Evolutionary conservation across 768 basidiomycete genomes (phyloP).

Genomic region (Macrolepiota albuminosa): DNA sequence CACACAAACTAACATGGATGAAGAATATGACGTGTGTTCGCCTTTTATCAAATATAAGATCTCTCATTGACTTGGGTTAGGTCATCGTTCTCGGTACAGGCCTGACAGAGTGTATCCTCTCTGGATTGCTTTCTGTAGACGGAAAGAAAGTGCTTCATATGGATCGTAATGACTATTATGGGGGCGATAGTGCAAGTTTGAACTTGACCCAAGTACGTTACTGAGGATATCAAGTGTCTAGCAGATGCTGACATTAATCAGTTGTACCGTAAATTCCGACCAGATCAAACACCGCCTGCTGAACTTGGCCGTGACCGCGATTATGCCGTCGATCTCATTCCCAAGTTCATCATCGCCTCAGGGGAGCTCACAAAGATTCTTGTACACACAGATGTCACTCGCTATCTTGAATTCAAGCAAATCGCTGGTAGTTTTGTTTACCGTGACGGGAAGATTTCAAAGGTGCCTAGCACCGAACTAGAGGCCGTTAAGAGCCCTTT

Average conservation of each 20-base stretch:
- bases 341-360: slow-evolving; percentile 98
- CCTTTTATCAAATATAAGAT: neutral
- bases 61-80: slow-evolving; percentile 31
- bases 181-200: slow-evolving; percentile 93
- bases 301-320: slow-evolving; percentile 95
- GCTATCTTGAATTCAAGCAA: slow-evolving; percentile 99
- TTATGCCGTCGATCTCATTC: slow-evolving; percentile 96
- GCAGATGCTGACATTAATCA: slow-evolving; percentile 25
- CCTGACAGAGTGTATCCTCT: slow-evolving; percentile 97
- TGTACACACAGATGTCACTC: slow-evolving; percentile 97
- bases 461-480: slow-evolving; percentile 96
- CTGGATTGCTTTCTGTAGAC: slow-evolving; percentile 96
- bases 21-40: slow-evolving; percentile 86
- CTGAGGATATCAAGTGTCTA: slow-evolving; percentile 1
- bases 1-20: slow-evolving; percentile 71
- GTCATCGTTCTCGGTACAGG: slow-evolving; percentile 95
- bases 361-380: slow-evolving; percentile 98
- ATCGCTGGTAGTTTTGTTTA: slow-evolving; percentile 98
- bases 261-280: slow-evolving; percentile 95
- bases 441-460: slow-evolving; percentile 93
- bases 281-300: slow-evolving; percentile 65
- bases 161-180: slow-evolving; percentile 98
- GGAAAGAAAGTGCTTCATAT: slow-evolving; percentile 99
- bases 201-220: slow-evolving; percentile 89
- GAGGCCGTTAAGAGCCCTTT: slow-evolving; percentile 93